These are phyloP conservation scores for Lagerstroemia speciosa DNA, from an alignment of 345 rosid genomes.

Conservation along the genomic window DNA sequence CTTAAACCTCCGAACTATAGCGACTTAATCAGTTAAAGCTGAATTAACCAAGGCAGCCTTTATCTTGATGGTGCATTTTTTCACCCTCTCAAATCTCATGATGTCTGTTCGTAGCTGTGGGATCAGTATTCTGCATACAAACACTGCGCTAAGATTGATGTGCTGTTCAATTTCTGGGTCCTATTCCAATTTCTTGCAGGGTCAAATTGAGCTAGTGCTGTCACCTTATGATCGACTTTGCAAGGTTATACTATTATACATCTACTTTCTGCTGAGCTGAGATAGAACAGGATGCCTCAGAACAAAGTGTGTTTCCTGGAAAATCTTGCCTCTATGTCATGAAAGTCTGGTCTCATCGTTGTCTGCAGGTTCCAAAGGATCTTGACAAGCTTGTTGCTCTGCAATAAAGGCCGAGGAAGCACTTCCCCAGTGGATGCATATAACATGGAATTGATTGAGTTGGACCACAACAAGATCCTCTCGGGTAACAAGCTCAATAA, in stretches of 20 bases:
- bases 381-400: slow-evolving; percentile 68
- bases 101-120: slow-evolving; percentile 32
- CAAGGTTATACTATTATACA: background rate
- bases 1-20: too few species aligned
- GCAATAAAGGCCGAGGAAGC: slow-evolving; percentile 61
- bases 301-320: background rate
- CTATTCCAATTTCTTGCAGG: background rate
- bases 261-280: background rate
- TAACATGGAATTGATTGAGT: slow-evolving; percentile 56
- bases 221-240: background rate
- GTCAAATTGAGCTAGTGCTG: background rate
- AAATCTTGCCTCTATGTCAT: background rate
- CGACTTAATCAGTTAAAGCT: too few species aligned
- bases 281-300: background rate
- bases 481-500: slow-evolving; percentile 72
- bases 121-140: slow-evolving; percentile 76
- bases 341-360: background rate
- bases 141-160: slow-evolving; percentile 99
- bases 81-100: too few species aligned
- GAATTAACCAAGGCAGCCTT: background rate
- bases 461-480: slow-evolving; percentile 85
- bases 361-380: slow-evolving; percentile 65
- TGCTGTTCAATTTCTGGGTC: slow-evolving; percentile 19
- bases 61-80: background rate
- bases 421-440: slow-evolving; percentile 61